A percentile compares a stretch with the other conserved stretches of the same genome.
phyloP scores from a whole-genome alignment of 2,329 filamentous ascomycete species.

The Cladosporium velox region DNA sequence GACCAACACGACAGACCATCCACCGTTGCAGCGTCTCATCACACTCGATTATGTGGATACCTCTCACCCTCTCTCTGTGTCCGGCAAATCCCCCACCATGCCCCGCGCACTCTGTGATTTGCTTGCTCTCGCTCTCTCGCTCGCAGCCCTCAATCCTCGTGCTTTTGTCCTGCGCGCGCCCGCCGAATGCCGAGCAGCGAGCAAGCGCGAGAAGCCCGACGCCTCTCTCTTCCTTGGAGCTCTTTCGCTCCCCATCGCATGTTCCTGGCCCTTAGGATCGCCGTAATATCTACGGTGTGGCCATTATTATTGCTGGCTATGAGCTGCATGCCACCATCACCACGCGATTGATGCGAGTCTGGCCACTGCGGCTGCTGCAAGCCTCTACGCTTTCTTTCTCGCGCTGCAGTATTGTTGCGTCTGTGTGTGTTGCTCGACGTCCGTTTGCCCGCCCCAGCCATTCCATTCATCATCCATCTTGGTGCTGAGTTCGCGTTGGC shows the following conservation, averaged over 20 bases:
- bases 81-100: slow-evolving; percentile 13
- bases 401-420: background rate
- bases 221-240: background rate
- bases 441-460: background rate
- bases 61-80: background rate
- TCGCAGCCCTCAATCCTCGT: background rate
- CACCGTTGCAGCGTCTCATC: background rate
- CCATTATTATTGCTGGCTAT: background rate
- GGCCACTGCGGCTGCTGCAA: slow-evolving; percentile 1
- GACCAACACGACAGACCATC: background rate
- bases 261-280: slow-evolving; percentile 14
- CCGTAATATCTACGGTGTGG: slow-evolving; percentile 5
- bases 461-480: slow-evolving; percentile 3
- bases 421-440: background rate
- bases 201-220: slow-evolving; percentile 5
- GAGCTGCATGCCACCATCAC: background rate
- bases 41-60: background rate
- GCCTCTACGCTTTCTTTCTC: background rate
- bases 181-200: slow-evolving; percentile 12
- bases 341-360: background rate
- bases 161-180: background rate
- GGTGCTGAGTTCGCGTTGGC: background rate
- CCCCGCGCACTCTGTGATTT: slow-evolving; percentile 1
- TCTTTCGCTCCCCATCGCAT: background rate
- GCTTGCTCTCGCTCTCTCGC: background rate